Conservation (phyloP, 352 stramenopile genomes). For the Pythium dissimile region DNA sequence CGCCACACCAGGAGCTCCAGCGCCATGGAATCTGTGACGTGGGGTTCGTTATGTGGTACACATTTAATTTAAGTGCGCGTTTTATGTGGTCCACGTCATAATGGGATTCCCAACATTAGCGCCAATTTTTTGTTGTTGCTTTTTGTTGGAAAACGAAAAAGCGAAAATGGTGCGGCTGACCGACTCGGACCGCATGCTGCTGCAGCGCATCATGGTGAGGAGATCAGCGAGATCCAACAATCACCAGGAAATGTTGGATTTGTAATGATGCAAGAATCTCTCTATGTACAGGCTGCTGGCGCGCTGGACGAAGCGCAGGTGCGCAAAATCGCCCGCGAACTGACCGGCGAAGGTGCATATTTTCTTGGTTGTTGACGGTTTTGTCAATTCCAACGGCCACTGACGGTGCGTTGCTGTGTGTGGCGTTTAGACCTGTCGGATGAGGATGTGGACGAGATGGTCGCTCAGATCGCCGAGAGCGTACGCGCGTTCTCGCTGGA, state of each 20-base stretch:
- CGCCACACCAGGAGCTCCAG: too few species aligned
- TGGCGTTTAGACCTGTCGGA: conserved; percentile 36
- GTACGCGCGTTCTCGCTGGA: conserved; percentile 71
- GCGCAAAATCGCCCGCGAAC: conserved; percentile 39
- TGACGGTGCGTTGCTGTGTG: neutral
- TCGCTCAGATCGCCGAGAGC: conserved; percentile 51
- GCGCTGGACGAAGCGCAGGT: conserved; percentile 68
- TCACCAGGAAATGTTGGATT: neutral
- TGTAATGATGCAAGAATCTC: neutral
- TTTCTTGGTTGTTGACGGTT: too few species aligned
- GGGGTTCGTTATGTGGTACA: too few species aligned
- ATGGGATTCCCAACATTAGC: neutral
- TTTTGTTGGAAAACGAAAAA: neutral
- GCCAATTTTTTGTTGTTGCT: conserved; percentile 5
- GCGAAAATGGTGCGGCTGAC: conserved; percentile 42
- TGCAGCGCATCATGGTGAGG: conserved; percentile 71
- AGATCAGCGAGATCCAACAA: neutral
- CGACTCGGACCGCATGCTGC: conserved; percentile 67
- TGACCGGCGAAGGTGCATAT: conserved; percentile 74
- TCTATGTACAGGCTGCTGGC: conserved; percentile 39
- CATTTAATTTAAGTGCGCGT: too few species aligned
- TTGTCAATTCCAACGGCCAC: too few species aligned
- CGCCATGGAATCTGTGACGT: too few species aligned
- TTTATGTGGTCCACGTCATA: neutral
- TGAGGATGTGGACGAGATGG: conserved; percentile 59